Evolutionary conservation across 83 land plant genomes (phyloP).

Genomic region (Diphasiastrum complanatum): DNA sequence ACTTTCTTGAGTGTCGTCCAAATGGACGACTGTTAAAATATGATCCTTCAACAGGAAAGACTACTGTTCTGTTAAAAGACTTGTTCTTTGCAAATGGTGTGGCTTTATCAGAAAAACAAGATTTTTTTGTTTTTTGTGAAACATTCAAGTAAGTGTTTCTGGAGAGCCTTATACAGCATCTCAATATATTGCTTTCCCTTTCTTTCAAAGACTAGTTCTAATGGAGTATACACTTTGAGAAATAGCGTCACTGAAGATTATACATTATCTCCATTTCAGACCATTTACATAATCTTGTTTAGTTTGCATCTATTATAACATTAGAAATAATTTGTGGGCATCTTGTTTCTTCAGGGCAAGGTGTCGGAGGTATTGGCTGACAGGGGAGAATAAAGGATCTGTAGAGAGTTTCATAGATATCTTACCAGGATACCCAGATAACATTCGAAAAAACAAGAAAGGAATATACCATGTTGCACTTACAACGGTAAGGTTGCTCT

Average conservation of each 20-base stretch:
- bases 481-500: slow-evolving; percentile 2
- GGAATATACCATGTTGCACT: not conserved
- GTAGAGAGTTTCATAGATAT: slow-evolving; percentile 6
- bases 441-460: not conserved
- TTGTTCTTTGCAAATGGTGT: slow-evolving; percentile 13
- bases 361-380: slow-evolving; percentile 6
- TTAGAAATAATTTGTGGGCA: no score
- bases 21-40: slow-evolving; percentile 8
- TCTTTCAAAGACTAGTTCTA: no score
- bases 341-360: slow-evolving; percentile 1
- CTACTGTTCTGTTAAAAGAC: not conserved
- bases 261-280: not conserved
- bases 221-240: no score
- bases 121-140: slow-evolving; percentile 9
- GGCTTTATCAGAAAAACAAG: slow-evolving; percentile 2
- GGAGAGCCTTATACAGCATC: no score
- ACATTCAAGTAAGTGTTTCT: slow-evolving; percentile 12
- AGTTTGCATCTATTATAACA: not conserved
- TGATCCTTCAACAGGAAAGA: not conserved
- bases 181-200: no score
- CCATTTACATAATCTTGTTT: not conserved
- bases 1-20: slow-evolving; percentile 2
- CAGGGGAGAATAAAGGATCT: not conserved
- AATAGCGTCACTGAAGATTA: no score
- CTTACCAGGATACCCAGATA: slow-evolving; percentile 15